Evolutionary conservation across 2,329 filamentous ascomycete species (phyloP).

Genomic region (Stachybotrys echinatus): DNA sequence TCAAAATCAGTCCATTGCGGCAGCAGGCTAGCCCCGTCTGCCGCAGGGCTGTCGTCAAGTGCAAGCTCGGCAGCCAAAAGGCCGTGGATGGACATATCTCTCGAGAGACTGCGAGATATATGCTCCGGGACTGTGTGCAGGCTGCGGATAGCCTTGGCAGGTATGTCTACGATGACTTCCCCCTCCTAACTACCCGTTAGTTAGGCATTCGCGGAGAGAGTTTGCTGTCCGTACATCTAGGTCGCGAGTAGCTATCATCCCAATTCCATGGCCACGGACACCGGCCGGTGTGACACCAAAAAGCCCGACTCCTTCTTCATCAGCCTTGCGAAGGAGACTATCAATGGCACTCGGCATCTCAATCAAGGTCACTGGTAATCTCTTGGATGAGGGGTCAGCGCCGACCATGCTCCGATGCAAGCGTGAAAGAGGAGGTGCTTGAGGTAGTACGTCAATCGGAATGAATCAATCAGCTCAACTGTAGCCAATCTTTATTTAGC

Average conservation of each 20-base stretch:
- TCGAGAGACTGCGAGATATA: slow-evolving; percentile 48
- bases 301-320: not conserved
- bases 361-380: too few species aligned
- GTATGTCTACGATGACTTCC: slow-evolving; percentile 61
- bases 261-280: not conserved
- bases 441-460: too few species aligned
- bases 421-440: too few species aligned
- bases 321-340: not conserved
- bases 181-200: slow-evolving; percentile 49
- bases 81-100: slow-evolving; percentile 60
- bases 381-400: too few species aligned
- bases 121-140: slow-evolving; percentile 51
- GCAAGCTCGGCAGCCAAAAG: slow-evolving; percentile 66
- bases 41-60: slow-evolving; percentile 44
- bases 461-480: too few species aligned
- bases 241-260: not conserved
- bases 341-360: too few species aligned
- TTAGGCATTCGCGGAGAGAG: slow-evolving; percentile 37
- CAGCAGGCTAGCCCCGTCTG: slow-evolving; percentile 61
- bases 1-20: slow-evolving; percentile 58
- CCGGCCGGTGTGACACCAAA: not conserved
- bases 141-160: slow-evolving; percentile 58
- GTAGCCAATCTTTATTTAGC: too few species aligned
- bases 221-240: slow-evolving; percentile 41
- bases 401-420: too few species aligned